Evolutionary conservation across 495 filamentous ascomycete species (phyloP).

Genomic region (Astrocystis sublimbata): DNA sequence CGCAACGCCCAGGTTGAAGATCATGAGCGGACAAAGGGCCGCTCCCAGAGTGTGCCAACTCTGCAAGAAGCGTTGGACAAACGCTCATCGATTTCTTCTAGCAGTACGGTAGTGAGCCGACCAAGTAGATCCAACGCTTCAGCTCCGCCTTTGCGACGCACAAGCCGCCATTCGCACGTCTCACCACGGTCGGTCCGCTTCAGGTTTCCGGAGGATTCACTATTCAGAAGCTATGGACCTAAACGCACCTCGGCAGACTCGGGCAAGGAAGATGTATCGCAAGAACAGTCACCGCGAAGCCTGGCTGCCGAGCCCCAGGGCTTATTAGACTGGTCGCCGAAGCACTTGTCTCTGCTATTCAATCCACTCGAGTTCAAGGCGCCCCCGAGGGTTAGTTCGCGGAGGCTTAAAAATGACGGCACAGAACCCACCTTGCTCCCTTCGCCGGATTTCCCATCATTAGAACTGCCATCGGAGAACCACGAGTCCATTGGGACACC

Average conservation of each 20-base stretch:
- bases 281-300: slow-evolving; percentile 3
- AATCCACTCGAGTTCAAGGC: slow-evolving; percentile 29
- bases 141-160: slow-evolving; percentile 3
- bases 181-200: slow-evolving; percentile 20
- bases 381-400: slow-evolving; percentile 18
- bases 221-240: slow-evolving; percentile 10
- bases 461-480: background rate
- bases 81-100: slow-evolving; percentile 27
- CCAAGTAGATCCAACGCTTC: slow-evolving; percentile 17
- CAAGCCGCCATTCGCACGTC: background rate
- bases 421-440: slow-evolving; percentile 13
- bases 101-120: slow-evolving; percentile 17
- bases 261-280: background rate
- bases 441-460: slow-evolving; percentile 23
- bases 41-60: slow-evolving; percentile 44
- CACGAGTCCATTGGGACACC: background rate
- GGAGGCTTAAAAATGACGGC: background rate
- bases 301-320: slow-evolving; percentile 9
- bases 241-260: background rate
- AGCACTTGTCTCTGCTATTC: slow-evolving; percentile 28
- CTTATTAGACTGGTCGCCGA: slow-evolving; percentile 30
- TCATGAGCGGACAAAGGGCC: slow-evolving; percentile 25
- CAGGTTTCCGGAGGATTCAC: slow-evolving; percentile 25
- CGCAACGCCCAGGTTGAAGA: slow-evolving; percentile 38
- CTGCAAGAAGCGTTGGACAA: slow-evolving; percentile 25